Conservation (phyloP, 73 alveolate species). For the Stentor coeruleus region DNA sequence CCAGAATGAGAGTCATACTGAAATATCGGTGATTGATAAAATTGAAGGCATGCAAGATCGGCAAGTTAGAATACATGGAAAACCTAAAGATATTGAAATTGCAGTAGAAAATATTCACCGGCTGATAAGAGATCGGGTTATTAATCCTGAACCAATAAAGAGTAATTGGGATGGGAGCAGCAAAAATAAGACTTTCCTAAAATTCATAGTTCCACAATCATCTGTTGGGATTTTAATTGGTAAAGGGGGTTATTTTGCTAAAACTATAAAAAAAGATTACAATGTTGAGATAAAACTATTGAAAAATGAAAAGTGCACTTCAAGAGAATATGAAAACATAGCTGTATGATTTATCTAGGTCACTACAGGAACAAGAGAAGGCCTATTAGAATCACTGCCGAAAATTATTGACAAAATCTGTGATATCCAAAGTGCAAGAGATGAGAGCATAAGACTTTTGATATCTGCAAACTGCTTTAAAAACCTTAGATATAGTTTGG, state of each 20-base stretch:
- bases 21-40: slow-evolving; percentile 10
- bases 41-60: neutral
- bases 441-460: neutral
- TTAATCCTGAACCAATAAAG: slow-evolving; percentile 5
- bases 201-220: neutral
- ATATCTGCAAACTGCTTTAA: neutral
- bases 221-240: slow-evolving; percentile 18
- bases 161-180: neutral
- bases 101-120: neutral
- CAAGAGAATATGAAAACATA: neutral
- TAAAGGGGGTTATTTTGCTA: slow-evolving; percentile 11
- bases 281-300: slow-evolving; percentile 1
- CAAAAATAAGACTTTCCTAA: neutral
- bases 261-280: neutral
- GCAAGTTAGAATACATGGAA: neutral
- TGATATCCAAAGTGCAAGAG: neutral
- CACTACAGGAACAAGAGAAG: neutral
- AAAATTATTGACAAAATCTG: neutral
- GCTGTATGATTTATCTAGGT: slow-evolving; percentile 7
- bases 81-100: neutral
- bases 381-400: neutral
- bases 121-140: slow-evolving; percentile 10
- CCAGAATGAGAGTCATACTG: neutral
- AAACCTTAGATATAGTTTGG: too few species aligned
- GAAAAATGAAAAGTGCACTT: slow-evolving; percentile 4